Base-by-base conservation (phyloP, 108 stramenopile species). In the Schizochytrium sp. region DNA sequence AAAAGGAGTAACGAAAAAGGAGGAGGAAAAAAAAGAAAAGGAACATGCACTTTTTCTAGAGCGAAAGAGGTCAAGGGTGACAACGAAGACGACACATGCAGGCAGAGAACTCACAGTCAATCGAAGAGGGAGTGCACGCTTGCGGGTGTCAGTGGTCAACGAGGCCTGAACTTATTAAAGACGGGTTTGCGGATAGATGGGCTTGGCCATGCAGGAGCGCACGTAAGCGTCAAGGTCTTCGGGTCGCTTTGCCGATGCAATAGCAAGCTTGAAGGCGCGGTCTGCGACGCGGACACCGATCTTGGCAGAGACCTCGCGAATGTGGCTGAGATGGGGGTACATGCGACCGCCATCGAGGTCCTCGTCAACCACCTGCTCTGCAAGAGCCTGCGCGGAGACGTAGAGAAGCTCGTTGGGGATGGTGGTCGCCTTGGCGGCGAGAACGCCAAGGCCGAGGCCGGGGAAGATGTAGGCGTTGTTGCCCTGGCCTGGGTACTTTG, bases 351-450 rank as follows among this genome's bases (percentile, higher is more conserved):
- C 60, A 18, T 89, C 93, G 10, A 96, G 87, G 47, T 97, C 97
- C 48, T 97, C 96, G 58, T 94, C 92, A 16, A 95, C 90, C 16
- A 97, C 92, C 60, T 92, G 94, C 57, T 97, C 94, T 2, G 97
- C 96, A 29, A 96, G 90, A 8, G 97, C 96, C 90, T 96, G 95
- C 5, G 97, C 96, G 18, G 96, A 96, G 55, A 96, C 92, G 88
- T 97, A 97, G 5, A 98, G 90, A 96, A 98, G 97, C 90, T 93
- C 92, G 91, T 98, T 96, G 28, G 96, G 94, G 47, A 98, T 94
- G 43, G 72, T 95, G 89, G 95, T 94, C 57, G 95, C 95, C 18
- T 96, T 96, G 76, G 94, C 95, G 10, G 97, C 91, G 5, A 97
- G 95, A 23, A 95, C 97, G 44, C 96, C 97, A 23, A 98, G 88